Evolutionary conservation across 768 basidiomycete genomes (phyloP).

Genomic region (Kwoniella dendrophila): DNA sequence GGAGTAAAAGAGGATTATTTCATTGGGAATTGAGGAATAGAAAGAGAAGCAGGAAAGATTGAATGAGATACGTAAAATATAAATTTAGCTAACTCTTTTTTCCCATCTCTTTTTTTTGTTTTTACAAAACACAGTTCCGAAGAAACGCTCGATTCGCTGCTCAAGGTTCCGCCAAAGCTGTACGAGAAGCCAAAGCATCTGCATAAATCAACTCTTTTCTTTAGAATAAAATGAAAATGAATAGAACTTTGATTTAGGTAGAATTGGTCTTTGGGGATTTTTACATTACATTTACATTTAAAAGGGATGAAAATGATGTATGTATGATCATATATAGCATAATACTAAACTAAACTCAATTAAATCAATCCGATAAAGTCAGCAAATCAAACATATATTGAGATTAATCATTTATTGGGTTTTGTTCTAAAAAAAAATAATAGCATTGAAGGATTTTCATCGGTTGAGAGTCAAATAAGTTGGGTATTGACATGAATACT

Average conservation of each 20-base stretch:
- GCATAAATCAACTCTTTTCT: slow-evolving; percentile 18
- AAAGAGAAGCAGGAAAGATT: too few species aligned
- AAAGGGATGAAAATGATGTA: slow-evolving; percentile 2
- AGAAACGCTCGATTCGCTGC: slow-evolving; percentile 55
- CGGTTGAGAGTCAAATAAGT: too few species aligned
- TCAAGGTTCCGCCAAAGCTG: slow-evolving; percentile 53
- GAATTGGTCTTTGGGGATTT: slow-evolving; percentile 4
- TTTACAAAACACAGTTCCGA: slow-evolving; percentile 47
- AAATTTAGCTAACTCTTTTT: neutral
- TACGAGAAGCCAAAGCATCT: slow-evolving; percentile 43
- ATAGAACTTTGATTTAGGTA: too few species aligned
- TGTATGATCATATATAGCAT: slow-evolving; percentile 7
- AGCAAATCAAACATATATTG: too few species aligned
- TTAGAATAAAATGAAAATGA: neutral
- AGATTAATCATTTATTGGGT: too few species aligned
- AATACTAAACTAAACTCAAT: too few species aligned
- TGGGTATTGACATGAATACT: too few species aligned
- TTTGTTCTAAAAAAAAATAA: too few species aligned
- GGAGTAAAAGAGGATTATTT: neutral
- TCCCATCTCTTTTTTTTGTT: neutral
- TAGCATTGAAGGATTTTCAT: too few species aligned
- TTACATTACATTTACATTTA: neutral
- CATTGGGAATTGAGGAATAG: neutral
- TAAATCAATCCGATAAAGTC: too few species aligned
- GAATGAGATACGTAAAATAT: neutral